Base-by-base conservation (phyloP, 177 flowering plant genomes). In the Tripterygium wilfordii region DNA sequence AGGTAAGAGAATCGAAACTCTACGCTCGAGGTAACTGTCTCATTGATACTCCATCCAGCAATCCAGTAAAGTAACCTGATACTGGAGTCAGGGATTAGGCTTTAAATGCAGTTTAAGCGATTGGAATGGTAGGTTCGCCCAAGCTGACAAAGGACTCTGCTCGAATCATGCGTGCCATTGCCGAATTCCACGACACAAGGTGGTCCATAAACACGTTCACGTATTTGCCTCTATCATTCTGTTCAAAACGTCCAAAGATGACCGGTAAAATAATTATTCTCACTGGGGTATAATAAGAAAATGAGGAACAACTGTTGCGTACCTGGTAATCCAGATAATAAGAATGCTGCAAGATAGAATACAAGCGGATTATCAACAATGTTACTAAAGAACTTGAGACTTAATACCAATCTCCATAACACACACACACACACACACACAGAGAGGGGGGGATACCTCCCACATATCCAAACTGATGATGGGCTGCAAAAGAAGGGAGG, bases 291-390 rank as follows among this genome's bases (percentile, higher is more conserved):
- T 17, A 27, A 24, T 20, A 45, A 33, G 43, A 43, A 23, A 20
- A 18, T 16, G 24, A 3, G 31, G 19, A 5, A 8, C 24, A 20
- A 15, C 13, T 23, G 33, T 23, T 43, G 20, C 54, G n/a, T 65
- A 87, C 97, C 95, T 81, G 76, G 71, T 79, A 87, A 69, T 90
- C 96, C 51, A 80, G 62, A 58, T 87, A 87, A 63, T 87, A 87
- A 8, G 97, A 77, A 55, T 84, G 97, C 97, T 90, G 85, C 85
- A 79, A 45, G 37, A 56, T n/a, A 48, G 18, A 15, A 62, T 57
- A 51, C n/a, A 52, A 13, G n/a, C 33, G 31, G 49, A 33, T 16
- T 20, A 36, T 36, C 30, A 43, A 10, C 12, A 41, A 4, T 19
- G n/a, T n/a, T n/a, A n/a, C n/a, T n/a, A n/a, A n/a, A n/a, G n/a